These are phyloP conservation scores for Brettanomyces nanus DNA, from an alignment of 805 yeast species.

Conservation along the genomic window DNA sequence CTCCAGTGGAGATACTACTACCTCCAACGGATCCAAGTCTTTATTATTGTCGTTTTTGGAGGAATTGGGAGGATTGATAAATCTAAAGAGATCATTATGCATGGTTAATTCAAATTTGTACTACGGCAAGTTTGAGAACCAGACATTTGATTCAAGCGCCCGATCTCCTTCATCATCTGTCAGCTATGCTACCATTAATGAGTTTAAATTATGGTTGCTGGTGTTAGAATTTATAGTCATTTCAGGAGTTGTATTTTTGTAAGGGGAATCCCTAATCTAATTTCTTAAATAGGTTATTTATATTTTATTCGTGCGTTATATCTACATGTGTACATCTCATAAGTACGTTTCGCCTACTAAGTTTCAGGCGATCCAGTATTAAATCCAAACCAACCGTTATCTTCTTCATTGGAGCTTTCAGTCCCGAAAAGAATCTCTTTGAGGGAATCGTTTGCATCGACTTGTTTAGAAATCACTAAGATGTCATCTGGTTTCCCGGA, in stretches of 20 bases:
- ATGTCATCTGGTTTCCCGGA: no score
- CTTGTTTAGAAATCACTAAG: no score
- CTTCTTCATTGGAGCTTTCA: not conserved
- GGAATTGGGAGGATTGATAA: slow-evolving; percentile 24
- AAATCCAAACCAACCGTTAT: slow-evolving; percentile 2
- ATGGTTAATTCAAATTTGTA: slow-evolving; percentile 1
- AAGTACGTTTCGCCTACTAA: no score
- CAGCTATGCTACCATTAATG: not conserved
- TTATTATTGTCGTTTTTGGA: slow-evolving; percentile 39
- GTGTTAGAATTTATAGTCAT: no score
- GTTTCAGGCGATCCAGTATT: not conserved
- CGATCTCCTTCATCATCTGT: not conserved
- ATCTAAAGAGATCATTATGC: not conserved
- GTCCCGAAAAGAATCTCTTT: slow-evolving; percentile 1
- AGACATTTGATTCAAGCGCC: no score
- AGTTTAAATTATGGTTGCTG: not conserved
- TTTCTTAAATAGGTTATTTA: not conserved
- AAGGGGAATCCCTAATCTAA: no score
- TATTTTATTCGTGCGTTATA: not conserved
- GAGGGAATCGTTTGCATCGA: not conserved
- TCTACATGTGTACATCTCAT: no score
- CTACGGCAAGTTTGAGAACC: slow-evolving; percentile 2
- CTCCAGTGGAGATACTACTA: slow-evolving; percentile 59
- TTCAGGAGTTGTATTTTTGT: no score
- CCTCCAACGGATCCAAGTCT: slow-evolving; percentile 26